These are phyloP conservation scores for Epichloe aotearoae DNA, from an alignment of 2,329 filamentous ascomycete species.

Conservation along the genomic window DNA sequence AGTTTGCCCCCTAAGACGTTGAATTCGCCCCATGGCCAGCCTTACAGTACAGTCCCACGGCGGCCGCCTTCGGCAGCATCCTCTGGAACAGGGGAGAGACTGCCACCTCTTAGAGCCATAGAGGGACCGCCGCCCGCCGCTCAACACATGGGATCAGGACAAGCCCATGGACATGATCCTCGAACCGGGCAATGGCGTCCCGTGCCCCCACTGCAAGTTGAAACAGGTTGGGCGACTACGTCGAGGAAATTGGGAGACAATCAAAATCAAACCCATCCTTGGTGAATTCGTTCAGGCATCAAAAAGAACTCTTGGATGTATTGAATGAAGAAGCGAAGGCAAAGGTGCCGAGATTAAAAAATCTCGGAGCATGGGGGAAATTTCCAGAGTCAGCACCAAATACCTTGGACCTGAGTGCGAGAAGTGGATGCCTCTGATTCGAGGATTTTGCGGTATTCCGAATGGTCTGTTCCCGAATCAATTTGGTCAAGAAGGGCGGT, in stretches of 20 bases:
- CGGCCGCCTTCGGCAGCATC: constrained; percentile 26
- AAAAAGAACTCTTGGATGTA: not conserved
- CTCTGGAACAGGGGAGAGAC: constrained; percentile 26
- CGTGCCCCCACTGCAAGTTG: constrained; percentile 17
- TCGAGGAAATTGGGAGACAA: constrained; percentile 13
- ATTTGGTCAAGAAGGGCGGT: not conserved
- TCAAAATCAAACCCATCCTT: constrained; percentile 5
- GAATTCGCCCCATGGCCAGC: constrained; percentile 27
- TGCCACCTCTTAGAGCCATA: constrained; percentile 35
- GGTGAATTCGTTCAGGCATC: constrained; percentile 1
- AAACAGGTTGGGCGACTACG: constrained; percentile 25
- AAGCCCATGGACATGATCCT: constrained; percentile 21
- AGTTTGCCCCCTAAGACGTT: constrained; percentile 23
- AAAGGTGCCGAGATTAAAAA: not conserved
- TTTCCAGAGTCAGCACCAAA: not conserved
- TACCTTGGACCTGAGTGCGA: too few species aligned
- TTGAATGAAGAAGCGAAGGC: not conserved
- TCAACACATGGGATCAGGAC: constrained; percentile 12
- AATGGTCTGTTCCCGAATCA: not conserved
- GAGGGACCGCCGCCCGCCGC: constrained; percentile 20
- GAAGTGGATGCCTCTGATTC: too few species aligned
- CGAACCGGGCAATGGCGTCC: constrained; percentile 24
- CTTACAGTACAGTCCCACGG: constrained; percentile 22
- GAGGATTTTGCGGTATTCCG: not conserved
- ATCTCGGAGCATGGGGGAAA: not conserved